These are phyloP conservation scores for Oryza punctata DNA, from an alignment of 176 grass and related monocot genomes.

Conservation along the genomic window DNA sequence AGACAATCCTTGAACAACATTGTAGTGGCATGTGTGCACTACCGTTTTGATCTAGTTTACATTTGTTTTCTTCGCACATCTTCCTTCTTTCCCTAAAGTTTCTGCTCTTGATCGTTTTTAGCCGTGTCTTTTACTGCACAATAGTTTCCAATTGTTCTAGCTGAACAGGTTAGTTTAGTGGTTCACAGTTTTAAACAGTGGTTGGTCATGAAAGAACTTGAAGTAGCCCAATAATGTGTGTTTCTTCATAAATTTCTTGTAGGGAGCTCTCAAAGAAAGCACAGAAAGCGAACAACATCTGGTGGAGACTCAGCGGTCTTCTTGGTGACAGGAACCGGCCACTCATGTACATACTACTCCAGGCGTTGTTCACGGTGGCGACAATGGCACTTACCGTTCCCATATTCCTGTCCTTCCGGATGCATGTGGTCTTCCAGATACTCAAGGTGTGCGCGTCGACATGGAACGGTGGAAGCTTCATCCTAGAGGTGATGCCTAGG, in stretches of 20 bases:
- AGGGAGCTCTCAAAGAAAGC: constrained; percentile 99
- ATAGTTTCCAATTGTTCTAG: not conserved
- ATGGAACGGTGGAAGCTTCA: constrained; percentile 96
- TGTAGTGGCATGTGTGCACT: not conserved
- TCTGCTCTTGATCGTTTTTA: not conserved
- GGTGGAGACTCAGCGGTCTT: constrained; percentile 89
- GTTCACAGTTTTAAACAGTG: not conserved
- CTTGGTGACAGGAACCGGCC: constrained; percentile 88
- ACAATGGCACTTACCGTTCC: constrained; percentile 83
- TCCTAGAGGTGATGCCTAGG: constrained; percentile 83
- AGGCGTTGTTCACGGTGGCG: constrained; percentile 77
- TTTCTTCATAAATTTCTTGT: constrained; percentile 13
- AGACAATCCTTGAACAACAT: not conserved
- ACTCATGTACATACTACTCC: constrained; percentile 88
- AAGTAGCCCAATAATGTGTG: not conserved
- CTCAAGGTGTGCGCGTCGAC: constrained; percentile 82
- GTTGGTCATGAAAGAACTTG: not conserved
- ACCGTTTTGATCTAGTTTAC: not conserved
- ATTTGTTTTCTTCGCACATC: not conserved
- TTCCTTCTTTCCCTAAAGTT: not conserved
- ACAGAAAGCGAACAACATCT: constrained; percentile 96
- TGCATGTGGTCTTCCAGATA: constrained; percentile 82
- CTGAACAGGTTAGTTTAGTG: not conserved
- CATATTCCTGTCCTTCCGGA: constrained; percentile 88
- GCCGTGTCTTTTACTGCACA: not conserved